These are phyloP conservation scores for Stereocaulon alpinum DNA, from an alignment of 495 filamentous ascomycete species.

Conservation along the genomic window DNA sequence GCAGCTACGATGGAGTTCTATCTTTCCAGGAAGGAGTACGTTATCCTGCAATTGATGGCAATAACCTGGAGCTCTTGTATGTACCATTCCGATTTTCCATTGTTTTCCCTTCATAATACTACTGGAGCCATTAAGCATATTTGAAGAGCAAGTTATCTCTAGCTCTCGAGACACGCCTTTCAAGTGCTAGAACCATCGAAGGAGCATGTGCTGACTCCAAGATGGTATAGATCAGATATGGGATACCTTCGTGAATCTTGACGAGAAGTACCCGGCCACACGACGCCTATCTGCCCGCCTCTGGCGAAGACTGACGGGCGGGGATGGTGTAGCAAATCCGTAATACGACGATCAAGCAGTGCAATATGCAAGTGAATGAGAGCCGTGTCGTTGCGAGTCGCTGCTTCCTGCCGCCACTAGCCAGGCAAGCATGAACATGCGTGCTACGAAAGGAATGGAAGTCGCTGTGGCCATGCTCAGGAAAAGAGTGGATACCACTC, in stretches of 20 bases:
- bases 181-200: no score
- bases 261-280: background rate
- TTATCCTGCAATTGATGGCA: constrained; percentile 6
- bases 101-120: no score
- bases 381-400: background rate
- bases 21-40: constrained; percentile 13
- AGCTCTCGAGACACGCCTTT: no score
- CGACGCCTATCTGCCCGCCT: background rate
- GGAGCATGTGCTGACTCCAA: no score
- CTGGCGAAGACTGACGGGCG: background rate
- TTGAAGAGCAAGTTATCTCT: no score
- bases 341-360: background rate
- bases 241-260: background rate
- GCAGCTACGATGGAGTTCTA: constrained; percentile 8
- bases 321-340: background rate
- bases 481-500: constrained; percentile 50
- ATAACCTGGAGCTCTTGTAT: constrained; percentile 3
- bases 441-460: constrained; percentile 10
- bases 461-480: constrained; percentile 26
- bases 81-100: no score
- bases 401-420: background rate
- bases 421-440: background rate
- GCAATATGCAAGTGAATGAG: background rate
- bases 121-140: no score
- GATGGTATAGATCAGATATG: background rate